Conservation (phyloP, 805 yeast genomes). For the Yarrowia keelungensis region DNA sequence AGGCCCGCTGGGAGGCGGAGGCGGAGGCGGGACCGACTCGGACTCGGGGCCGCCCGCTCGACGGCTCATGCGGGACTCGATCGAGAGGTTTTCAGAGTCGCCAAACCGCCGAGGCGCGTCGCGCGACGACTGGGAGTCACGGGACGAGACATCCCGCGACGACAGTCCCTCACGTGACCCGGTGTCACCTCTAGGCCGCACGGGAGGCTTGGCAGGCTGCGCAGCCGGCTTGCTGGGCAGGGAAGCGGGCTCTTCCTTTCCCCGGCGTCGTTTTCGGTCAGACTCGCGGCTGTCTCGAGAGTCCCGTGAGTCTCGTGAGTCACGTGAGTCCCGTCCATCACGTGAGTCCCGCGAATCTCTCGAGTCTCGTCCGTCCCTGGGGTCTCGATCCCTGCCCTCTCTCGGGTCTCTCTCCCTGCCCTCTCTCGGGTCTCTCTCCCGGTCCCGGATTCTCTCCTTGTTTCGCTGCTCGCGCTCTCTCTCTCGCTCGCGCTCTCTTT, state of each 20-base stretch:
- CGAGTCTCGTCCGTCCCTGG: not conserved
- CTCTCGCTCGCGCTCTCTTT: constrained; percentile 26
- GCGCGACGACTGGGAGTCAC: not conserved
- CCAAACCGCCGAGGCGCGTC: constrained; percentile 40
- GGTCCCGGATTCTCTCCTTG: constrained; percentile 12
- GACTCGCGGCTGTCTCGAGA: constrained; percentile 21
- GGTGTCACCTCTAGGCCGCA: constrained; percentile 16
- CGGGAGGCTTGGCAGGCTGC: constrained; percentile 14
- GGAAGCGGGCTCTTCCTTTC: constrained; percentile 17
- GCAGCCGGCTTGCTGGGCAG: constrained; percentile 9
- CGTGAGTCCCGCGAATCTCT: constrained; percentile 36
- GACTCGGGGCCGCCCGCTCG: not conserved
- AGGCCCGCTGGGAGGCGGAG: constrained; percentile 20
- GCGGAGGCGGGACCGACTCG: constrained; percentile 10
- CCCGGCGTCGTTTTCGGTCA: constrained; percentile 7
- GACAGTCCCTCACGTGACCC: constrained; percentile 19
- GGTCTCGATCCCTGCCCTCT: constrained; percentile 24
- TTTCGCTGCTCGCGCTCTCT: constrained; percentile 33
- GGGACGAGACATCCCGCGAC: not conserved
- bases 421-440: not conserved
- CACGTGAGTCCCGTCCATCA: constrained; percentile 1
- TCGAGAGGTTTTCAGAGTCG: constrained; percentile 30
- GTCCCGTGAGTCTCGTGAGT: constrained; percentile 35
- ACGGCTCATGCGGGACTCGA: constrained; percentile 35
- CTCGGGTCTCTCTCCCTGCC: not conserved